phyloP scores from a whole-genome alignment of 768 basidiomycete species.

The Mrakia frigida region DNA sequence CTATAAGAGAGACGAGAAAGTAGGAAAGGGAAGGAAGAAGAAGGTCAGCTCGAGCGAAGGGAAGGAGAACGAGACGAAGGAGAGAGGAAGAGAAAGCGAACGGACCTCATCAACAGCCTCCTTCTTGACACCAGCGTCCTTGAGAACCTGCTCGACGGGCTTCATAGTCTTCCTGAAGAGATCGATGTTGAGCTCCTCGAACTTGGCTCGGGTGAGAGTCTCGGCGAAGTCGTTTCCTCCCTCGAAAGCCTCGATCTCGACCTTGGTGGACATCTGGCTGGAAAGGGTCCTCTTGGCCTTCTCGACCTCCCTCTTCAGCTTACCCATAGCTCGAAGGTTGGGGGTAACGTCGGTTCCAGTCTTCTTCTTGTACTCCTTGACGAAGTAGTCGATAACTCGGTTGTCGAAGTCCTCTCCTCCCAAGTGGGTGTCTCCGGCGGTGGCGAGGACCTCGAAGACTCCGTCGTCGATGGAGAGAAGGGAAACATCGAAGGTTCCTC shows the following conservation, averaged over 20 bases:
- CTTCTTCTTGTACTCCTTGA: constrained; percentile 88
- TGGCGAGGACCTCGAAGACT: constrained; percentile 79
- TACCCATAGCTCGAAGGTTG: constrained; percentile 79
- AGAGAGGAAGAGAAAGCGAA: constrained; percentile 14
- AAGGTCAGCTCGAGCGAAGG: background rate
- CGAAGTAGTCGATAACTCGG: constrained; percentile 81
- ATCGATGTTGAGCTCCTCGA: constrained; percentile 97
- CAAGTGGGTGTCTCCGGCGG: constrained; percentile 89
- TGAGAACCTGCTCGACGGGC: constrained; percentile 96
- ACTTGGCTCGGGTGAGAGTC: constrained; percentile 95
- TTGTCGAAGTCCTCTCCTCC: constrained; percentile 97
- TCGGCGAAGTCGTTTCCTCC: constrained; percentile 96
- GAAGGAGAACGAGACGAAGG: constrained; percentile 15
- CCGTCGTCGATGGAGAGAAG: constrained; percentile 91
- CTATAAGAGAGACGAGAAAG: constrained; percentile 36
- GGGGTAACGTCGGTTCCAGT: constrained; percentile 73
- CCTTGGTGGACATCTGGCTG: constrained; percentile 77
- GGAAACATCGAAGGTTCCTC: constrained; percentile 98
- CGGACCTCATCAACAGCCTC: constrained; percentile 84
- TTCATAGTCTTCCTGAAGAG: constrained; percentile 99
- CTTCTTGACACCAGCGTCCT: constrained; percentile 97
- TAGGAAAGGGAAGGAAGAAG: background rate
- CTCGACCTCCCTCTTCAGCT: constrained; percentile 88
- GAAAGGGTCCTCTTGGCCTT: constrained; percentile 92
- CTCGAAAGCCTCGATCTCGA: constrained; percentile 96